Evolutionary conservation across 192 early-diverging fungal genomes (phyloP).

Genomic region (Polychytrium aggregatum): DNA sequence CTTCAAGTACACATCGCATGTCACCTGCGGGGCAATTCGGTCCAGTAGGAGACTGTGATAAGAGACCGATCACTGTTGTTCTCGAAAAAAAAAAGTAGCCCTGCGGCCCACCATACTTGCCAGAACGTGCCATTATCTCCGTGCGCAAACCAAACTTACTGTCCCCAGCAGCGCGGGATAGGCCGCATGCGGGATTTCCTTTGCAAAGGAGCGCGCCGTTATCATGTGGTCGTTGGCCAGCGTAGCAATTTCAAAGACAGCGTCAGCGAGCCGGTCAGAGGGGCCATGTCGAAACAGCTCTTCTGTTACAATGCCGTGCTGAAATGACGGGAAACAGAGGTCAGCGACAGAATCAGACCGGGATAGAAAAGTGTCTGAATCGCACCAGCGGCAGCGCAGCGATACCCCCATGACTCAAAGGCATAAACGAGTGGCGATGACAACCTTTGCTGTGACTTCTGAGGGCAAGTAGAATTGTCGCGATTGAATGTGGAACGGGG

Average conservation of each 20-base stretch:
- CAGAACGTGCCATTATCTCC: too few relatives aligned
- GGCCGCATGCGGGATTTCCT: constrained; percentile 44
- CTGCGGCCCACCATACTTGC: too few relatives aligned
- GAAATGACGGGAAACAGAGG: constrained; percentile 5
- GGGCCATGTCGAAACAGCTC: constrained; percentile 50
- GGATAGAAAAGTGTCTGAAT: too few relatives aligned
- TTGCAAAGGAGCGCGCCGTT: constrained; percentile 53
- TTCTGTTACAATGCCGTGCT: constrained; percentile 71
- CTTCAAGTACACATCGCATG: constrained; percentile 61
- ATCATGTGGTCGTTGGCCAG: constrained; percentile 65
- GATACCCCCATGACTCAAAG: too few relatives aligned
- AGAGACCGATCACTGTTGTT: too few relatives aligned
- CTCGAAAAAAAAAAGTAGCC: too few relatives aligned
- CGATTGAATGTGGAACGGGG: constrained; percentile 60
- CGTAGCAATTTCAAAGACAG: constrained; percentile 79
- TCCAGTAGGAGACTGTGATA: too few relatives aligned
- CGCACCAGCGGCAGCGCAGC: too few relatives aligned
- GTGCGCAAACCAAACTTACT: constrained; percentile 28
- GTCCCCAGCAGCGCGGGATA: constrained; percentile 62
- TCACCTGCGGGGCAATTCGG: constrained; percentile 39
- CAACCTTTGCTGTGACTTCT: constrained; percentile 67
- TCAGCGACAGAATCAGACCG: too few relatives aligned
- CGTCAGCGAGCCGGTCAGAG: constrained; percentile 54
- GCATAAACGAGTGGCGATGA: too few relatives aligned
- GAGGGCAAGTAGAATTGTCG: constrained; percentile 61